Percentiles rank a stretch among this genome's conserved stretches.
Evolutionary conservation across 2,329 filamentous ascomycete species (phyloP).

Genomic region (Colletotrichum endophyticum): DNA sequence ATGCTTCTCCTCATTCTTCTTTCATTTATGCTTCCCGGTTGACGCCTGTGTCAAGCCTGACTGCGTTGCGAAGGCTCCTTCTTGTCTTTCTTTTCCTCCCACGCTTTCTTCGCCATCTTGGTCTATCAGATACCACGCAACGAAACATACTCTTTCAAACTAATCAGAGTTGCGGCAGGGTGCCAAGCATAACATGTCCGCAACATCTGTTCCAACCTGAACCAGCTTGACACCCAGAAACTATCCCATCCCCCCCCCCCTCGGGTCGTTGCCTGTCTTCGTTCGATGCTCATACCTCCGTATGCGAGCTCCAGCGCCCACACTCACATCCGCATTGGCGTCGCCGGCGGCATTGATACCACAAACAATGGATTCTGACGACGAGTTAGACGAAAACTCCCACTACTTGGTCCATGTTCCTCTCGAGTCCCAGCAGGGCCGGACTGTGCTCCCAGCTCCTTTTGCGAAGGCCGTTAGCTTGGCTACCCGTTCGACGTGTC

Average conservation of each 20-base stretch:
- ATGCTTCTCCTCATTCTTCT: not conserved
- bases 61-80: not conserved
- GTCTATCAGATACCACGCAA: not conserved
- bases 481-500: conserved; percentile 63
- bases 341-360: not conserved
- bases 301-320: conserved; percentile 1
- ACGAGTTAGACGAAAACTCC: conserved; percentile 12
- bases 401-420: conserved; percentile 13
- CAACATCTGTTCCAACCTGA: not conserved
- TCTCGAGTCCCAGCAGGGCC: conserved; percentile 26
- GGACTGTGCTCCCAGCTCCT: conserved; percentile 61
- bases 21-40: not conserved
- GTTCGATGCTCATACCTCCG: conserved; percentile 10
- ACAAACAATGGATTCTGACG: conserved; percentile 16
- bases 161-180: not conserved
- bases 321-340: not conserved
- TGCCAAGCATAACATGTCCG: not conserved
- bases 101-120: not conserved
- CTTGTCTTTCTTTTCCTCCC: not conserved
- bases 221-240: not conserved
- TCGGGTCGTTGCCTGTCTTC: not conserved
- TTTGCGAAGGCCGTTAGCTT: conserved; percentile 65
- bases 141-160: not conserved
- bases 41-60: not conserved
- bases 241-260: not conserved